Base-by-base conservation (phyloP, 306 rosid genomes). In the Vicia villosa region DNA sequence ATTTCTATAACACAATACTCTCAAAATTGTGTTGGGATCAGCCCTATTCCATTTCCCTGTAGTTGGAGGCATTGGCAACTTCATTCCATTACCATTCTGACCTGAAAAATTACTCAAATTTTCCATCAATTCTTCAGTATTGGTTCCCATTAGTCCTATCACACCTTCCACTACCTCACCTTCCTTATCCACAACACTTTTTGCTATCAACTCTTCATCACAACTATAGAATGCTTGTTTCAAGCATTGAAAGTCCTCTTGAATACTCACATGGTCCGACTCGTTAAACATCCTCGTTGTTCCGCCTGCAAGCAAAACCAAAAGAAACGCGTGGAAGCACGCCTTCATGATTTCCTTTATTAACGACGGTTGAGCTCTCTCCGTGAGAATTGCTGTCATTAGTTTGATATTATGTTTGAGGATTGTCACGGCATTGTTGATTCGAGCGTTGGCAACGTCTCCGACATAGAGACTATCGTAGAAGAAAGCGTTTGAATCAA, bases 281-380 rank as follows among this genome's bases (percentile, higher is more conserved):
- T 84, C 82, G 12, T 78, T 72, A 40, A 85, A 94, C 37, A 80
- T 83, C 36, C 98, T 41, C 28, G 84, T 72, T 46, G 75, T 70
- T 56, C 98, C 98, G 14, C 98, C 97, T 0, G 98, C 97, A 5
- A 94, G 86, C 73, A 94, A 75, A 45, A 90, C 98, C 90, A 86
- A 86, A 32, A 87, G 86, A 58, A 82, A 85, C 32, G 89, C 97
- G 37, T 90, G 86, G 14, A 81, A 88, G 0, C 89, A 77, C 6
- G 97, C 85, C 76, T 68, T 90, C 94, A 90, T 85, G 60, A 84
- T 89, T 82, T 88, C 95, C 77, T 70, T 90, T 37, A 85, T 46
- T 1, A 93, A 96, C 56, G 79, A 45, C 20, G 84, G 74, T 17
- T 88, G 96, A 10, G 96, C 95, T 66, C 71, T 66, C 9, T 90